These are phyloP conservation scores for Biscutella laevigata DNA, from an alignment of 441 rosid species.

Conservation along the genomic window DNA sequence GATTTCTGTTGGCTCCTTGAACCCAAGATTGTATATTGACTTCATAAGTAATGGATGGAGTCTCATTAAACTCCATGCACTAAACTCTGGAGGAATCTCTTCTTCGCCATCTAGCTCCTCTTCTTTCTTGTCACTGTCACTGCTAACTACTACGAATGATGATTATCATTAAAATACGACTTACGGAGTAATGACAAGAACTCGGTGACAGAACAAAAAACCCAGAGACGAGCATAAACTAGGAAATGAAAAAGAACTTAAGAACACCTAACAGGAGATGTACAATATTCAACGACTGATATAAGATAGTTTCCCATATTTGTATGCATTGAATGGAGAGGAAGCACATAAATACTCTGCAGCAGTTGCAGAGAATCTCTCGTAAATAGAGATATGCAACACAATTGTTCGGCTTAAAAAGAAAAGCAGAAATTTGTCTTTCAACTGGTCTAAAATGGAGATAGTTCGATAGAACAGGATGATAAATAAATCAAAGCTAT, in stretches of 20 bases:
- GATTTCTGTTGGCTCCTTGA: slow-evolving; percentile 84
- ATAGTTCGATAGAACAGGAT: not conserved
- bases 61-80: slow-evolving; percentile 78
- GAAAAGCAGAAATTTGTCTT: not conserved
- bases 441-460: slow-evolving; percentile 7
- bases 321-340: too few relatives aligned
- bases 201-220: not conserved
- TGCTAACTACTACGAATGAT: slow-evolving; percentile 26
- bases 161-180: not conserved
- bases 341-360: too few relatives aligned
- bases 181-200: not conserved
- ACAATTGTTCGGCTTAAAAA: not conserved
- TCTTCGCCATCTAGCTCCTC: slow-evolving; percentile 45
- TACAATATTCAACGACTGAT: not conserved
- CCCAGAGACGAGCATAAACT: slow-evolving; percentile 6
- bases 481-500: not conserved
- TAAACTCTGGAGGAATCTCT: slow-evolving; percentile 37
- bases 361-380: too few relatives aligned
- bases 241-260: not conserved
- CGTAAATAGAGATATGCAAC: too few relatives aligned
- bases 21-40: slow-evolving; percentile 61
- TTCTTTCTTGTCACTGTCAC: slow-evolving; percentile 28
- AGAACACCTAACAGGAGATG: not conserved
- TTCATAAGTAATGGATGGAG: slow-evolving; percentile 75
- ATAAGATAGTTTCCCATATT: too few relatives aligned